phyloP scores from a whole-genome alignment of 2,329 filamentous ascomycete species.

The Penicillium occitanis region DNA sequence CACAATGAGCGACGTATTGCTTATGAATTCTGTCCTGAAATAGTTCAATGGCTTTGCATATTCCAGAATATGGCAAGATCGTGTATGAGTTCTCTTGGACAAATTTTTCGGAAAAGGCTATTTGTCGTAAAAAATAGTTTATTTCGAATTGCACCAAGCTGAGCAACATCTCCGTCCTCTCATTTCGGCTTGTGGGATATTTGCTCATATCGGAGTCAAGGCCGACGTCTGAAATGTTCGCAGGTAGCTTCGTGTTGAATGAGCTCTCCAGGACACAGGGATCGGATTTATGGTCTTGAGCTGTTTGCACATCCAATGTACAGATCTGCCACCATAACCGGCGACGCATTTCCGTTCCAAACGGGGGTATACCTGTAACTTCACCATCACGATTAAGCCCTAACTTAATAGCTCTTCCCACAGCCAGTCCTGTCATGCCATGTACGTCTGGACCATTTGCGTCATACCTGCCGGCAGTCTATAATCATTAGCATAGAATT shows the following conservation, averaged over 20 bases:
- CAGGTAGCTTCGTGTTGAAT: slow-evolving; percentile 25
- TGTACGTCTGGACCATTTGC: background rate
- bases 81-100: background rate
- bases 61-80: background rate
- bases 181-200: slow-evolving; percentile 4
- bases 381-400: slow-evolving; percentile 54
- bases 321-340: slow-evolving; percentile 53
- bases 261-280: slow-evolving; percentile 31
- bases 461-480: background rate
- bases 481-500: background rate
- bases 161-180: background rate
- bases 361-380: slow-evolving; percentile 47
- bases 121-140: background rate
- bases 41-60: slow-evolving; percentile 3
- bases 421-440: slow-evolving; percentile 1
- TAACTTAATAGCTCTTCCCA: slow-evolving; percentile 42
- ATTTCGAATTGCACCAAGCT: background rate
- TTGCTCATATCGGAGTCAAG: slow-evolving; percentile 24
- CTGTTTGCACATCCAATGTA: slow-evolving; percentile 30
- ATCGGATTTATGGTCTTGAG: slow-evolving; percentile 31
- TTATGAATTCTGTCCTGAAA: background rate
- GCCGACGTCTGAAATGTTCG: slow-evolving; percentile 29
- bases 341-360: slow-evolving; percentile 54
- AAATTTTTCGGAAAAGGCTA: background rate
- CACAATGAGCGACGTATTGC: background rate